A percentile compares a stretch with the other conserved stretches of the same genome.
Conservation (phyloP, 306 rosid species). For the Cucurbita argyrosperma region DNA sequence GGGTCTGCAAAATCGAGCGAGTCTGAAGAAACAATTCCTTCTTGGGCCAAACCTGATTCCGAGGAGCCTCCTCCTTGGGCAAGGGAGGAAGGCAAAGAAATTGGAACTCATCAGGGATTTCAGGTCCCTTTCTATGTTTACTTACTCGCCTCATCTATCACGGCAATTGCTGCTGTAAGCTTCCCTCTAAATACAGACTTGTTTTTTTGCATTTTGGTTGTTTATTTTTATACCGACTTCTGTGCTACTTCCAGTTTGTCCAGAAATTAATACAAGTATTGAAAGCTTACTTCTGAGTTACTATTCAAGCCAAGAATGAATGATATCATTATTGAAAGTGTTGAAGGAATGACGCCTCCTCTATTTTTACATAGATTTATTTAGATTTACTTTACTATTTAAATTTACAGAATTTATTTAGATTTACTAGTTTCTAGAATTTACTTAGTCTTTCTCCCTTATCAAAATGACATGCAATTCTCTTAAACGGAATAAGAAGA, state of each 20-base stretch:
- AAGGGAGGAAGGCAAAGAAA: conserved; percentile 28
- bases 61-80: conserved; percentile 98
- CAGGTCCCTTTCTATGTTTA: conserved; percentile 56
- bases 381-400: too few relatives aligned
- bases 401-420: too few relatives aligned
- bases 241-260: not conserved
- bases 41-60: conserved; percentile 81
- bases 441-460: too few relatives aligned
- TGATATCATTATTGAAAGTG: too few relatives aligned
- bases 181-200: not conserved
- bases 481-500: too few relatives aligned
- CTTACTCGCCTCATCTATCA: conserved; percentile 68
- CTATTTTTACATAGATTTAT: too few relatives aligned
- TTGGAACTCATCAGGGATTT: conserved; percentile 24
- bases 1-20: conserved; percentile 70
- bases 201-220: not conserved
- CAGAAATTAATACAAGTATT: not conserved
- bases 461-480: too few relatives aligned
- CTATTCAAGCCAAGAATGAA: too few relatives aligned
- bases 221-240: not conserved
- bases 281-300: too few relatives aligned
- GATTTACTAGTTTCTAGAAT: too few relatives aligned
- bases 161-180: conserved; percentile 93
- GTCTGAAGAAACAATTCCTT: conserved; percentile 64
- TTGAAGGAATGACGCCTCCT: too few relatives aligned